Evolutionary conservation across 805 yeast species (phyloP).

Genomic region (Clavispora carvajalis): DNA sequence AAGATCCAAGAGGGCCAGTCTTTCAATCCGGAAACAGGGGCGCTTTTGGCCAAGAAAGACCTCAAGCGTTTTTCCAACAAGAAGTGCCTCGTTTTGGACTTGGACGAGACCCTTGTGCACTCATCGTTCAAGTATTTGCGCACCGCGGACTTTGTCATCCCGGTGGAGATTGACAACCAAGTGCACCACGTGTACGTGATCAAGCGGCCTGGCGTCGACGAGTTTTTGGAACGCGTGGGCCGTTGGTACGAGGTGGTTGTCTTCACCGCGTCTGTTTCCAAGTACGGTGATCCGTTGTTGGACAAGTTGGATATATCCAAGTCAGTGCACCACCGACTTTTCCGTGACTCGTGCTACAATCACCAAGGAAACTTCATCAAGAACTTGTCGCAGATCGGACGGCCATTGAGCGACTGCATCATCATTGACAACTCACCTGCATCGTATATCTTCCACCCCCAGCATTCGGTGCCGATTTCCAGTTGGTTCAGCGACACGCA

Average conservation of each 20-base stretch:
- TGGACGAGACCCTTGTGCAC: slow-evolving; percentile 96
- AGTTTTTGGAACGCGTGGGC: slow-evolving; percentile 78
- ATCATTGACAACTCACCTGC: slow-evolving; percentile 98
- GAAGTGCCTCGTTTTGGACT: slow-evolving; percentile 84
- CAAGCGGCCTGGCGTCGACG: slow-evolving; percentile 97
- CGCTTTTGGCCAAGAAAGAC: slow-evolving; percentile 55
- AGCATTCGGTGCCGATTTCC: slow-evolving; percentile 94
- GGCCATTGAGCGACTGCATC: slow-evolving; percentile 80
- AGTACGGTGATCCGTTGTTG: slow-evolving; percentile 93
- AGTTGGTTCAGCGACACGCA: slow-evolving; percentile 98
- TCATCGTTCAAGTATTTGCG: slow-evolving; percentile 88
- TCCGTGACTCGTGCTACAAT: slow-evolving; percentile 90
- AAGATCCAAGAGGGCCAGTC: slow-evolving; percentile 68
- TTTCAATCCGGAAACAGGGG: slow-evolving; percentile 56
- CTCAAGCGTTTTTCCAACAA: slow-evolving; percentile 47
- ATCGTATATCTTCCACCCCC: slow-evolving; percentile 96
- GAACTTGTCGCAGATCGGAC: slow-evolving; percentile 87
- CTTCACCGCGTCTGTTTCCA: slow-evolving; percentile 91
- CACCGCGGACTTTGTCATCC: slow-evolving; percentile 93
- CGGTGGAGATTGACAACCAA: slow-evolving; percentile 93
- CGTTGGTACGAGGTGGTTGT: slow-evolving; percentile 90
- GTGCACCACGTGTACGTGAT: slow-evolving; percentile 93
- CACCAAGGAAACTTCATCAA: slow-evolving; percentile 94
- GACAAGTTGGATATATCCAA: slow-evolving; percentile 78
- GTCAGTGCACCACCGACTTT: slow-evolving; percentile 82